Evolutionary conservation across 148 eudicot species (phyloP), one percentile per base, ranked within the genome.

Genomic region (Salicornia ramosissima): DNA sequence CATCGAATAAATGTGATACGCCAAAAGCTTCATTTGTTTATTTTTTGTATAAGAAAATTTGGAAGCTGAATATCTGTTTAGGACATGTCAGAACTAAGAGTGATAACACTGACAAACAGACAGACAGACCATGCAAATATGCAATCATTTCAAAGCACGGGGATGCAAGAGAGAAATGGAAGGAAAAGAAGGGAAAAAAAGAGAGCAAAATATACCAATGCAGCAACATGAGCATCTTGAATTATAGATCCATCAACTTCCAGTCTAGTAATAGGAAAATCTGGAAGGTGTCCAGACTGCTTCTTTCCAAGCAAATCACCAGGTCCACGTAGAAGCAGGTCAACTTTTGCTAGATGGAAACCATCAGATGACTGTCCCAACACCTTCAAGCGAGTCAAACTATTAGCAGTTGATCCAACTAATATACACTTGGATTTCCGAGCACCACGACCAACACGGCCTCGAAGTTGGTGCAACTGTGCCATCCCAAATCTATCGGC

Each of bases 271-370:
- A 94, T 64, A 33, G 99, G 96, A 77, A 94, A 94, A 79, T 94
- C 99, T 1, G 99, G 99, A 73, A 94, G 87, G 65, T 94, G 99
- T 53, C 99, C 99, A 6, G 99, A 94, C 81, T 94, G 99, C 58
- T 89, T 90, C 77, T 86, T 94, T 29, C 99, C 99, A 50, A 94
- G 97, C 85, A 94, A 86, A 75, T 94, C 97, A 65, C 99, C 99
- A 56, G 99, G 99, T 46, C 99, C 99, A 73, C 99, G 96, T 4
- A 85, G 68, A 47, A 88, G 71, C 33, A 94, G 96, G 72, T 94
- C 99, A 75, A 90, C 86, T 57, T 86, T 88, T 31, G 99, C 99
- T 16, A 90, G 85, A 71, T 84, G 75, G 75, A 90, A 90, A 62
- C 99, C 96, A 74, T 94, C 90, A 0, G 86, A 84, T 29, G 99